phyloP scores from a whole-genome alignment of 352 stramenopile species.

The Globisporangium parvum region DNA sequence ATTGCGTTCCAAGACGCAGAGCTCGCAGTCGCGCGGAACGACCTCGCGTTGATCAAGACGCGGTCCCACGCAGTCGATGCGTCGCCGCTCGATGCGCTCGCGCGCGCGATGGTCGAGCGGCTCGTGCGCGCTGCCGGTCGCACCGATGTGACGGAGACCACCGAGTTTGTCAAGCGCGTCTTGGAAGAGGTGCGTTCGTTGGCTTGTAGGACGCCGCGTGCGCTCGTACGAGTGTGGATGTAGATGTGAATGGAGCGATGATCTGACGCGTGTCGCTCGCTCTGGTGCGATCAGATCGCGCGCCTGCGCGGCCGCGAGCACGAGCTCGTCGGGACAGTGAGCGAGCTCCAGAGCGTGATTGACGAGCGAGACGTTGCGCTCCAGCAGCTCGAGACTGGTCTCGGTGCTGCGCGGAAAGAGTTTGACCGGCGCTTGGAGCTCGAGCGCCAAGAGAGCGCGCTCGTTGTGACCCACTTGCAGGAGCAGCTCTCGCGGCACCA shows the following conservation, averaged over 20 bases:
- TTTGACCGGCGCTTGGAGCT: constrained; percentile 62
- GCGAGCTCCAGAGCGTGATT: constrained; percentile 31
- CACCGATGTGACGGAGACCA: not conserved
- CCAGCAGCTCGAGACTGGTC: constrained; percentile 51
- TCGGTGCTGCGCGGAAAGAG: constrained; percentile 56
- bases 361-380: constrained; percentile 43
- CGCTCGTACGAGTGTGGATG: not conserved
- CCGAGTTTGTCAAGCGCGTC: constrained; percentile 36
- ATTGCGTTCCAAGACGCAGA: constrained; percentile 80
- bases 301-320: constrained; percentile 39
- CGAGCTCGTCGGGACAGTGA: constrained; percentile 29
- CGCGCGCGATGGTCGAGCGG: constrained; percentile 22
- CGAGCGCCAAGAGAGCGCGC: constrained; percentile 36
- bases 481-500: constrained; percentile 30
- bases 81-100: constrained; percentile 41
- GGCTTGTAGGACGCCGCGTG: not conserved
- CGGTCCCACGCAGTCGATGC: constrained; percentile 28
- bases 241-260: not conserved
- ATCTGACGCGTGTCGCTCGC: not conserved
- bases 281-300: constrained; percentile 4
- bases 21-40: constrained; percentile 40
- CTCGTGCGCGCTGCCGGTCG: constrained; percentile 11
- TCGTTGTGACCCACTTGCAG: constrained; percentile 28
- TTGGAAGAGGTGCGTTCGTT: constrained; percentile 40
- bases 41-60: constrained; percentile 45